phyloP scores from a whole-genome alignment of 2,329 filamentous ascomycete species.

The Colletotrichum horii region DNA sequence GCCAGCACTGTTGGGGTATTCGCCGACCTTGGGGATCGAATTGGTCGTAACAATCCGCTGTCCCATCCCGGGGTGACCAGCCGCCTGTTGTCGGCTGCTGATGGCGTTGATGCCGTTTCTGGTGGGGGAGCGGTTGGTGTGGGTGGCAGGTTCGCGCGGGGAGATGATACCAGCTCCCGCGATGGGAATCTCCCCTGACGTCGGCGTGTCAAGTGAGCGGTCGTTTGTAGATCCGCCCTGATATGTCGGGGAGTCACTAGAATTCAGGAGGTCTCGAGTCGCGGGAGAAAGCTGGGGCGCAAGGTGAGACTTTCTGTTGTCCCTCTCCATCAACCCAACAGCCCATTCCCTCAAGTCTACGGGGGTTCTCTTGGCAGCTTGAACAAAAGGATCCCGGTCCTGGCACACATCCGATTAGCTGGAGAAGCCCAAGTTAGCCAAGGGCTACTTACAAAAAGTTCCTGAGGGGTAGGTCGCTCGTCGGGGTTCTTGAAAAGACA shows the following conservation, averaged over 20 bases:
- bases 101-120: slow-evolving; percentile 52
- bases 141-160: slow-evolving; percentile 54
- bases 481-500: slow-evolving; percentile 91
- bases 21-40: slow-evolving; percentile 54
- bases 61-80: slow-evolving; percentile 57
- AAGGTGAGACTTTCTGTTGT: slow-evolving; percentile 94
- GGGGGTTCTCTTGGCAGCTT: slow-evolving; percentile 94
- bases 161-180: slow-evolving; percentile 60
- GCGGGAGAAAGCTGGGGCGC: slow-evolving; percentile 80
- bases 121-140: slow-evolving; percentile 56
- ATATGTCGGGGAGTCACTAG: slow-evolving; percentile 63
- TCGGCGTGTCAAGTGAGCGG: slow-evolving; percentile 63
- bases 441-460: slow-evolving; percentile 76
- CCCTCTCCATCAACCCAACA: slow-evolving; percentile 88
- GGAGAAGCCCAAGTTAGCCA: no score
- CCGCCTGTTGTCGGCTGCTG: slow-evolving; percentile 43
- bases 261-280: slow-evolving; percentile 76
- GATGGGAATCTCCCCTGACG: slow-evolving; percentile 75
- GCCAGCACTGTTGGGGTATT: slow-evolving; percentile 41
- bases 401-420: slow-evolving; percentile 41
- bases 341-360: slow-evolving; percentile 96
- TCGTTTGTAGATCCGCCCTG: slow-evolving; percentile 46
- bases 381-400: slow-evolving; percentile 93
- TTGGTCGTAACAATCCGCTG: slow-evolving; percentile 56
- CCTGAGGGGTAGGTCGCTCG: slow-evolving; percentile 87